Percentiles rank a stretch among this genome's conserved stretches.
Conservation (phyloP, 768 basidiomycete genomes). For the Coprinellus aureogranulatus region DNA sequence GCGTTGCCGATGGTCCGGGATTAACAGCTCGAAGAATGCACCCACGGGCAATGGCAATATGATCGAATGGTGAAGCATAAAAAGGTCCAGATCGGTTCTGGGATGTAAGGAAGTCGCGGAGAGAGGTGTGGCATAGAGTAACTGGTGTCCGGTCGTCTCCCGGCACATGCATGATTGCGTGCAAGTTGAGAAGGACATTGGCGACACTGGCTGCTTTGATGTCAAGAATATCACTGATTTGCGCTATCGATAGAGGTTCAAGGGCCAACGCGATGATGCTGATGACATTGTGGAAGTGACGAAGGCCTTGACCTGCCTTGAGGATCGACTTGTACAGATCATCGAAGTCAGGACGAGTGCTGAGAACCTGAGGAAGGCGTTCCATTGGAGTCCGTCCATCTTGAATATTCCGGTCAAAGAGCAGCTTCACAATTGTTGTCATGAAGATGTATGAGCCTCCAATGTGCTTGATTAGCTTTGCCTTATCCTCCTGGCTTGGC, state of each 20-base stretch:
- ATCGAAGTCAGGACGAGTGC: not conserved
- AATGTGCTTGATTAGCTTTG: not conserved
- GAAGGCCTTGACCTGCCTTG: not conserved
- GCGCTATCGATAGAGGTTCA: not conserved
- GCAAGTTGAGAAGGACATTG: not conserved
- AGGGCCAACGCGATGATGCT: not conserved
- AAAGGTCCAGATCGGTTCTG: not conserved
- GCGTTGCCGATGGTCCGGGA: no score
- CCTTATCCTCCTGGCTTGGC: not conserved
- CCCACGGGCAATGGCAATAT: not conserved
- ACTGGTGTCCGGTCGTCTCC: not conserved
- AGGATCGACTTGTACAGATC: not conserved
- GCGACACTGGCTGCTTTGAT: not conserved
- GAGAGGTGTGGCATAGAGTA: not conserved
- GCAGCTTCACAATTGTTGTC: not conserved
- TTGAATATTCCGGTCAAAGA: not conserved
- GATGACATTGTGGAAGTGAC: not conserved
- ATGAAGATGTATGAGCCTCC: not conserved
- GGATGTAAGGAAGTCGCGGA: not conserved
- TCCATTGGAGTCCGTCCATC: not conserved
- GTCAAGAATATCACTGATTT: not conserved
- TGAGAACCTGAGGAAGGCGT: not conserved
- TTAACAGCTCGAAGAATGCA: not conserved
- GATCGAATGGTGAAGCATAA: not conserved
- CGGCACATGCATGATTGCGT: not conserved